Evolutionary conservation across 2,329 filamentous ascomycete species (phyloP).

Genomic region (Verticillium nubilum): DNA sequence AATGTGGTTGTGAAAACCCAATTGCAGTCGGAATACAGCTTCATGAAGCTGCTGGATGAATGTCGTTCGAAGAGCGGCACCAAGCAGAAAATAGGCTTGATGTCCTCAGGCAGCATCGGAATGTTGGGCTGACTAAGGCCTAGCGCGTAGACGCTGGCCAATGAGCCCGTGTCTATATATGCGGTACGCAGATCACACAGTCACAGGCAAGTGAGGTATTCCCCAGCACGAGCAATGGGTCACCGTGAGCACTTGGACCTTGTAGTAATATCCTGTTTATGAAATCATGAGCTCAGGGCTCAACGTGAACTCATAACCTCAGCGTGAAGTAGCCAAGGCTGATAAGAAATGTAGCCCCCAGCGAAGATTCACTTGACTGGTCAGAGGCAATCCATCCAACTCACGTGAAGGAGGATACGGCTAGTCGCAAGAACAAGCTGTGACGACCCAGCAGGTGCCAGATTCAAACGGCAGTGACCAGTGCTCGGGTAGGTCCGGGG

Average conservation of each 20-base stretch:
- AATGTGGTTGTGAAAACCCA: background rate
- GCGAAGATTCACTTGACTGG: too few relatives aligned
- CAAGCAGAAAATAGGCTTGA: background rate
- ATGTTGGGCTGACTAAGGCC: background rate
- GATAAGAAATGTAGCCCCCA: too few relatives aligned
- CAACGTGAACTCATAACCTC: too few relatives aligned
- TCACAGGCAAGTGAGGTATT: too few relatives aligned
- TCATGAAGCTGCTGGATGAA: background rate
- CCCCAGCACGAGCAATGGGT: too few relatives aligned
- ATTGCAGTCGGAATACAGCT: background rate
- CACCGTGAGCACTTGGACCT: too few relatives aligned
- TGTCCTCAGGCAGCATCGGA: background rate
- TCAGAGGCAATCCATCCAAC: too few relatives aligned
- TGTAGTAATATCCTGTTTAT: too few relatives aligned
- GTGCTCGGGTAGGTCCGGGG: background rate
- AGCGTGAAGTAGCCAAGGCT: too few relatives aligned
- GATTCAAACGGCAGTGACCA: background rate
- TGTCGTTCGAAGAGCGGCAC: background rate
- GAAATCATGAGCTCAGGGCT: too few relatives aligned
- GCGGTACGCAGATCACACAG: background rate
- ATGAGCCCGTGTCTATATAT: background rate
- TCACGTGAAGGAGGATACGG: too few relatives aligned
- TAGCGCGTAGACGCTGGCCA: background rate
- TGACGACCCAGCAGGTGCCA: background rate
- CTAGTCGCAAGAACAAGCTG: background rate